Evolutionary conservation across 2,329 filamentous ascomycete genomes (phyloP), one percentile per base, ranked within the genome.

Genomic region (Alternaria rosae): DNA sequence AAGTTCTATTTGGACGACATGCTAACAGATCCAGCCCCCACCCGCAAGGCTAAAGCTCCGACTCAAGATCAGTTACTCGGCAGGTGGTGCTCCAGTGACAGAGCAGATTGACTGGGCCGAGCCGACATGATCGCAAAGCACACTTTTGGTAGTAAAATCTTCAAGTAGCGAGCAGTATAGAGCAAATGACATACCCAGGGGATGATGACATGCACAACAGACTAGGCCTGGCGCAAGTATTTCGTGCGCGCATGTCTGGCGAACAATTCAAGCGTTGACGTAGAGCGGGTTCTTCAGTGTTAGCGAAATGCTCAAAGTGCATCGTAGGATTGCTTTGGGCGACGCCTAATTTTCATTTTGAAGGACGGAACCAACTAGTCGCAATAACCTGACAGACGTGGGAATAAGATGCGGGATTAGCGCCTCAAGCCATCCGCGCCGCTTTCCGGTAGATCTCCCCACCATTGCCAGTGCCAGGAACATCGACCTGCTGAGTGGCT

Each of bases 101-200:
- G 95, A 99, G 75, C 94, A 98, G 81, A 93, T 98, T 61, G 96
- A 97, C 82, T 99, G 95, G 95, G 90, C 92, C 28, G 95, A 99
- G 81, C 90, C 93, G 23, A 70, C 74, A 55, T 78, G 71, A 63
- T n/a, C n/a, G 48, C 42, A 53, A 21, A 25, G 21, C 44, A 51
- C 25, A 57, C 17, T n/a, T 50, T 41, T 55, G 45, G 44, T 44
- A 53, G 59, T 38, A 52, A 50, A 21, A 50, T 59, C 41, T 53
- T 51, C 43, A 62, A 30, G 44, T 60, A 56, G 60, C 45, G 42
- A 55, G 23, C 51, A 57, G n/a, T 23, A 48, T 65, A 57, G 55
- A 62, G 53, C 56, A 60, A 62, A 62, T 62, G 57, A 62, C 57
- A 60, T 59, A 62, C 57, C 51, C 57, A 32, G 55, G 54, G 54